Percentiles rank a stretch among this genome's conserved stretches.
Conservation (phyloP, 208 protist genomes). For the Borovskyia barvae region DNA sequence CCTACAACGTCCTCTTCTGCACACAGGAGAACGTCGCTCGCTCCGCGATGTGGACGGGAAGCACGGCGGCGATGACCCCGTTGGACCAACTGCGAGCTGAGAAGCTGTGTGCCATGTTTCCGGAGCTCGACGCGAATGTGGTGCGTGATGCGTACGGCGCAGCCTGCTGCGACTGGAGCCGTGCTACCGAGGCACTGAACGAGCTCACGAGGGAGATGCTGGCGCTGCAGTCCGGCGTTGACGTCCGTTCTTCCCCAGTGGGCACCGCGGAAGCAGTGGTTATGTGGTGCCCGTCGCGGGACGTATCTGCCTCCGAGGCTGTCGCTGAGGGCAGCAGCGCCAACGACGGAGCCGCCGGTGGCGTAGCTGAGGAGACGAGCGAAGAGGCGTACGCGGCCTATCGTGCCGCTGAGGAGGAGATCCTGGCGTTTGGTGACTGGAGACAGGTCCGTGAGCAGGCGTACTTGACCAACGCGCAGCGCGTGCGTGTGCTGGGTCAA, state of each 20-base stretch:
- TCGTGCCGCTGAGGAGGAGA: constrained; percentile 34
- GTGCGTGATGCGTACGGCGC: constrained; percentile 47
- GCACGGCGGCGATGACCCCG: constrained; percentile 33
- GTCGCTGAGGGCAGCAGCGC: neutral
- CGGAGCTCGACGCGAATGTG: constrained; percentile 39
- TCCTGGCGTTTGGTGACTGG: constrained; percentile 67
- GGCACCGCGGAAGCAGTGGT: neutral
- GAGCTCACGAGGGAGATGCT: constrained; percentile 47
- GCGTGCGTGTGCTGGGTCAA: constrained; percentile 51
- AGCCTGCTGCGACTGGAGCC: constrained; percentile 24
- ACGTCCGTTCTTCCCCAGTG: neutral
- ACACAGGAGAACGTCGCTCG: constrained; percentile 44
- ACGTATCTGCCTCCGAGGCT: neutral
- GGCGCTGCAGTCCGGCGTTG: constrained; percentile 9
- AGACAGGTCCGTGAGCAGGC: constrained; percentile 62
- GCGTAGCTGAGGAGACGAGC: constrained; percentile 6
- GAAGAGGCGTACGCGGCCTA: constrained; percentile 38
- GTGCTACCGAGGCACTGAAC: constrained; percentile 46
- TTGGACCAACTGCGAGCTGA: constrained; percentile 43
- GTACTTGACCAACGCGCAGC: constrained; percentile 62
- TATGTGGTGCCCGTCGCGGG: neutral
- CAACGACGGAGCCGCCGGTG: neutral
- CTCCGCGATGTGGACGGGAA: constrained; percentile 28
- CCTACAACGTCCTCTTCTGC: constrained; percentile 65
- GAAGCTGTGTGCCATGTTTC: constrained; percentile 60